Percentiles rank a stretch among this genome's conserved stretches.
Conservation (phyloP, 2,329 filamentous ascomycete species). For the Annulohypoxylon truncatum region DNA sequence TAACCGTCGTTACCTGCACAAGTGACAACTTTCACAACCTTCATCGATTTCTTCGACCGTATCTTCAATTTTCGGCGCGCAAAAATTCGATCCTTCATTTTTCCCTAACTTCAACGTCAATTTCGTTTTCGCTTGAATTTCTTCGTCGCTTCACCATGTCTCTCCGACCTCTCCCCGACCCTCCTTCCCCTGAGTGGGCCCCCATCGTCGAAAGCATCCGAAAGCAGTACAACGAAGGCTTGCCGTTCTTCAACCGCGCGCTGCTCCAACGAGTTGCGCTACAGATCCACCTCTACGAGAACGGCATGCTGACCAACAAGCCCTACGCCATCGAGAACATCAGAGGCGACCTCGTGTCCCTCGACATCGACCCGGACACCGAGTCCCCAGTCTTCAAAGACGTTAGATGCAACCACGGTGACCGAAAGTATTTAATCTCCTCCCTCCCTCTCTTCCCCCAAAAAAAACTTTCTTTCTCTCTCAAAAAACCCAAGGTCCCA, state of each 20-base stretch:
- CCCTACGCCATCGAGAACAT: slow-evolving; percentile 1
- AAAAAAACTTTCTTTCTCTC: too few relatives aligned
- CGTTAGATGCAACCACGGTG: slow-evolving; percentile 18
- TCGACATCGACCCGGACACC: slow-evolving; percentile 6
- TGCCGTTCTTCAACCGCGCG: slow-evolving; percentile 5
- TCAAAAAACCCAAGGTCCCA: too few relatives aligned
- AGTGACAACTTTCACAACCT: not conserved
- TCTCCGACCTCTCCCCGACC: not conserved
- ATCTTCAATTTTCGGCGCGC: not conserved
- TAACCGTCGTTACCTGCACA: not conserved
- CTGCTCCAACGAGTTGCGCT: not conserved
- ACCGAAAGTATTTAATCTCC: slow-evolving; percentile 27
- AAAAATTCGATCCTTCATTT: not conserved
- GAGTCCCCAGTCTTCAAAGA: slow-evolving; percentile 5
- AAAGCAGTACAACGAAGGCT: not conserved
- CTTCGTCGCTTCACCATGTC: too few relatives aligned
- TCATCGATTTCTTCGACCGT: not conserved
- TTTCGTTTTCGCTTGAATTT: too few relatives aligned
- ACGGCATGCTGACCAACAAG: not conserved
- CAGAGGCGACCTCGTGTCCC: not conserved
- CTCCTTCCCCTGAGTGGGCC: not conserved
- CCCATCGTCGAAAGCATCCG: not conserved
- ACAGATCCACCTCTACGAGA: slow-evolving; percentile 6
- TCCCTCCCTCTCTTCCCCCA: not conserved
- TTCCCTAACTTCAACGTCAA: too few relatives aligned